Percentiles rank a stretch among this genome's conserved stretches.
phyloP scores from a whole-genome alignment of 306 rosid species.

The Dicorynia guianensis region DNA sequence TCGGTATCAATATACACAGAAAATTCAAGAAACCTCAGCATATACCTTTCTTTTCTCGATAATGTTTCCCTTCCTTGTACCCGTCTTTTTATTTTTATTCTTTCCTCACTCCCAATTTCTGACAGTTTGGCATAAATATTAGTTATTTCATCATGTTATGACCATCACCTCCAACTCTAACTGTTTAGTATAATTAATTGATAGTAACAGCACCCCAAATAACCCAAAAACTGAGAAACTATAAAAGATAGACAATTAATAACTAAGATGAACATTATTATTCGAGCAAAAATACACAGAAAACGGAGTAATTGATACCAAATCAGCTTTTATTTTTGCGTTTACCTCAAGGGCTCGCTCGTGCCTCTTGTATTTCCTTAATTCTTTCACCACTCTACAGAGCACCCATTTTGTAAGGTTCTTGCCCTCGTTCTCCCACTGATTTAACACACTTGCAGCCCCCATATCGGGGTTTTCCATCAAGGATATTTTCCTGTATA shows the following conservation, averaged over 20 bases:
- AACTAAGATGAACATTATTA: background rate
- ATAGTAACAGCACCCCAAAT: background rate
- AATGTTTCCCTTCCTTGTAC: background rate
- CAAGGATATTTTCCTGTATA: constrained; percentile 68
- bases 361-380: constrained; percentile 68
- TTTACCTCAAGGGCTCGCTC: constrained; percentile 83
- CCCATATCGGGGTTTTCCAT: constrained; percentile 66
- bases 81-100: background rate
- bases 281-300: background rate
- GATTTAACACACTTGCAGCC: constrained; percentile 66
- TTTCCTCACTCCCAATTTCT: background rate
- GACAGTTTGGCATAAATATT: too few species aligned
- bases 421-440: constrained; percentile 89
- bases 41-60: background rate
- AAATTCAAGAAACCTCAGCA: background rate
- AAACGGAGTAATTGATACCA: background rate
- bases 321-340: background rate
- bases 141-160: background rate
- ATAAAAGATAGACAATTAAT: background rate
- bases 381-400: constrained; percentile 73
- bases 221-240: background rate
- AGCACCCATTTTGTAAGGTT: constrained; percentile 82
- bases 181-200: background rate
- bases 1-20: background rate
- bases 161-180: background rate